Base-by-base conservation (phyloP, 768 basidiomycete genomes). In the Rhodotorula toruloides region DNA sequence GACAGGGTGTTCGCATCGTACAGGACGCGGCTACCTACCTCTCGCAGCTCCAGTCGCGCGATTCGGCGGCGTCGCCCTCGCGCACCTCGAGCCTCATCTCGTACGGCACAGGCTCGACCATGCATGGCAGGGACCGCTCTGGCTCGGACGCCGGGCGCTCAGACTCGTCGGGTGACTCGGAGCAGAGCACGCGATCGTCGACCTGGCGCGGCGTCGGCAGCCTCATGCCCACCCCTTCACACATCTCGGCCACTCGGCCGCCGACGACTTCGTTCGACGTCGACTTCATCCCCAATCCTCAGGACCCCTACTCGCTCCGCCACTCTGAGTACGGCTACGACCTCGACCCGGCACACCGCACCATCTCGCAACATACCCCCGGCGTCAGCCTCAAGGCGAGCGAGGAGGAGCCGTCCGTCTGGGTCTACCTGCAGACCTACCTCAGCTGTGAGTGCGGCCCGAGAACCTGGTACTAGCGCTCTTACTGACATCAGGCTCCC, bases 361-460 rank as follows among this genome's bases (percentile, higher is more conserved):
- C 61, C 21, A 48, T 39, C 16, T 52, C 54, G 7, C 63, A 77
- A 75, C 78, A 77, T 71, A 76, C 76, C n/a, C 74, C 76, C 0
- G 72, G 76, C 57, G 72, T 73, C 29, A 73, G 74, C 13, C 71
- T 78, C 42, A 75, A 76, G 46, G 70, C 74, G 29, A 75, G 74
- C 47, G 87, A 89, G 67, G 84, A 87, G 70, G 90, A 93, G 74
- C 94, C 94, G 7, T 89, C 90, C 1, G 91, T 96, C 76, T 92
- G 91, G 78, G 87, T 96, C 74, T 83, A 97, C 48, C 78, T 98
- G 67, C 86, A 89, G 14, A 94, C 92, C 10, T 98, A 97, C 77
- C 82, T 94, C 78, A 34, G n/a, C 32, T 72, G 66, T 71, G 52
- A 76, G 77, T 77, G 69, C 17, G 58, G n/a, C n/a, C n/a, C n/a